phyloP scores from a whole-genome alignment of 352 stramenopile genomes.

The Phytophthora fragariaefolia region DNA sequence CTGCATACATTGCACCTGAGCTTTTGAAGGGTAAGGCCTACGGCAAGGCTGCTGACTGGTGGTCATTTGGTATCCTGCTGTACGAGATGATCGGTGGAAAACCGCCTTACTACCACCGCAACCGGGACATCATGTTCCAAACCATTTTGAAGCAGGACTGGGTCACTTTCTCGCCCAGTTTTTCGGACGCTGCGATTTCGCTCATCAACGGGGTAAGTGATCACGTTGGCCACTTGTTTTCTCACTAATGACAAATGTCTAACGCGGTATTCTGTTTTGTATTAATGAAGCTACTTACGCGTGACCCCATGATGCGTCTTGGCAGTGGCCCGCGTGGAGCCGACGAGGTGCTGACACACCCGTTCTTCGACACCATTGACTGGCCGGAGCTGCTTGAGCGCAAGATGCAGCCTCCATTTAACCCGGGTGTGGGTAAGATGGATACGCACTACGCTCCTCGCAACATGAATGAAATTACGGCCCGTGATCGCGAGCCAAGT shows the following conservation, averaged over 20 bases:
- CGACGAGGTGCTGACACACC: slow-evolving; percentile 91
- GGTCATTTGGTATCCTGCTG: slow-evolving; percentile 94
- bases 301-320: slow-evolving; percentile 95
- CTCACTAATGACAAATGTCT: slow-evolving; percentile 13
- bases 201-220: slow-evolving; percentile 93
- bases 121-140: slow-evolving; percentile 93
- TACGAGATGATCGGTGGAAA: slow-evolving; percentile 97
- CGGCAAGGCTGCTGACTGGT: slow-evolving; percentile 94
- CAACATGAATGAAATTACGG: slow-evolving; percentile 90
- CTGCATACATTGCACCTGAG: slow-evolving; percentile 94
- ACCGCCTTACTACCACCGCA: slow-evolving; percentile 91
- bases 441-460: slow-evolving; percentile 88
- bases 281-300: slow-evolving; percentile 91
- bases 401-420: slow-evolving; percentile 85
- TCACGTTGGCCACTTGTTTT: slow-evolving; percentile 5
- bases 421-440: slow-evolving; percentile 88
- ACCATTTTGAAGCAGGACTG: slow-evolving; percentile 93
- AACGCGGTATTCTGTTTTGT: slow-evolving; percentile 21
- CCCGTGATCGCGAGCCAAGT: slow-evolving; percentile 82
- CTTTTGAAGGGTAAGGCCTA: slow-evolving; percentile 91
- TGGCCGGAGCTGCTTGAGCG: slow-evolving; percentile 90
- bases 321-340: slow-evolving; percentile 92
- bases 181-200: slow-evolving; percentile 89
- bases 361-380: slow-evolving; percentile 93
- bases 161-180: slow-evolving; percentile 96